Conservation (phyloP, 495 filamentous ascomycete genomes). For the Penicillium herquei region DNA sequence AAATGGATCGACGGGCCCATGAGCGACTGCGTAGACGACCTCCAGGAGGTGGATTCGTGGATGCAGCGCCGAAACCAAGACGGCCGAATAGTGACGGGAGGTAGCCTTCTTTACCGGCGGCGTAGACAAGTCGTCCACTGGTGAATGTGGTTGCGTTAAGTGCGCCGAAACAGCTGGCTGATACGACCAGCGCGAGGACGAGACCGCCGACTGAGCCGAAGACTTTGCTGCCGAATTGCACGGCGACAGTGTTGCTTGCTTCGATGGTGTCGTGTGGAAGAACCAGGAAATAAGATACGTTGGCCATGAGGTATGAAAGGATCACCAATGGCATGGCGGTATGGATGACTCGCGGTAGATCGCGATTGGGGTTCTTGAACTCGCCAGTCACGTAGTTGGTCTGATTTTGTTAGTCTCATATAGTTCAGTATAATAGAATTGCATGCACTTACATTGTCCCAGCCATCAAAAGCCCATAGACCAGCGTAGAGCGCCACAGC, state of each 20-base stretch:
- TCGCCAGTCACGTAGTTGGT: constrained; percentile 97
- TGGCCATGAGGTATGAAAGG: constrained; percentile 82
- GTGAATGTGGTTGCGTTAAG: constrained; percentile 96
- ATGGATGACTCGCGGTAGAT: constrained; percentile 93
- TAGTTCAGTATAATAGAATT: neutral
- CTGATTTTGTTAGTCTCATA: constrained; percentile 25
- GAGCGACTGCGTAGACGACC: constrained; percentile 55
- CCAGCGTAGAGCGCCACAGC: constrained; percentile 94
- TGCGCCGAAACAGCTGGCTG: constrained; percentile 84
- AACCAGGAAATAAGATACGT: constrained; percentile 91
- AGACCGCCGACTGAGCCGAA: constrained; percentile 82
- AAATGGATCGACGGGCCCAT: constrained; percentile 56
- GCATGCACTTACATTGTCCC: constrained; percentile 81
- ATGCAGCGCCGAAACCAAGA: constrained; percentile 61
- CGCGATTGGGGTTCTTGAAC: constrained; percentile 85
- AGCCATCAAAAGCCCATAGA: constrained; percentile 97
- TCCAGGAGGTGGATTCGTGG: constrained; percentile 22
- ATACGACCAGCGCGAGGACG: constrained; percentile 84
- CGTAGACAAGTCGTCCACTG: constrained; percentile 86
- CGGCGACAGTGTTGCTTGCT: constrained; percentile 85
- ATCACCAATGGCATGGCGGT: constrained; percentile 97
- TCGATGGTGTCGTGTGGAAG: constrained; percentile 79
- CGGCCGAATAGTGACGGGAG: constrained; percentile 80
- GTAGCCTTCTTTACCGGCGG: constrained; percentile 92
- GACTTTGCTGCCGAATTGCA: constrained; percentile 87